Conservation (phyloP, 2,329 filamentous ascomycete genomes). For the Corinectria fuckeliana region DNA sequence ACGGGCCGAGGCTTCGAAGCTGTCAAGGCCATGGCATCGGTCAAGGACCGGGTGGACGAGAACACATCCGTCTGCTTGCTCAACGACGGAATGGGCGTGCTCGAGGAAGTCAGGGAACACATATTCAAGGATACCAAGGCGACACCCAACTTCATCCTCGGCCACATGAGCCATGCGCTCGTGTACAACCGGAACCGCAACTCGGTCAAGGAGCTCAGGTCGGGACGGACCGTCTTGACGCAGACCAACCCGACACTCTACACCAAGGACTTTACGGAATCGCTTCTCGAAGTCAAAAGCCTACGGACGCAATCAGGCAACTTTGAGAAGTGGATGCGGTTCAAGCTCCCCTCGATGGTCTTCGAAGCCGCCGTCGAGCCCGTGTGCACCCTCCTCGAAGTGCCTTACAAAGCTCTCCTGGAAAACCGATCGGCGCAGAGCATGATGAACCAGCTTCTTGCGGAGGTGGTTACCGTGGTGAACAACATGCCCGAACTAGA, state of each 20-base stretch:
- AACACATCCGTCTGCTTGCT: slow-evolving; percentile 77
- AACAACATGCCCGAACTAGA: slow-evolving; percentile 76
- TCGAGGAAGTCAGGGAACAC: slow-evolving; percentile 76
- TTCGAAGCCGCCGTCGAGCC: slow-evolving; percentile 81
- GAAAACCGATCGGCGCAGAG: slow-evolving; percentile 69
- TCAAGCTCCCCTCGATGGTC: slow-evolving; percentile 81
- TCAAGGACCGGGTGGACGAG: slow-evolving; percentile 71
- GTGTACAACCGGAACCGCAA: slow-evolving; percentile 47
- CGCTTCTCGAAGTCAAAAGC: slow-evolving; percentile 26
- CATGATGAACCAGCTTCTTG: slow-evolving; percentile 73
- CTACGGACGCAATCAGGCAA: slow-evolving; percentile 32
- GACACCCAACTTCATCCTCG: slow-evolving; percentile 79
- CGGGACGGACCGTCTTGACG: slow-evolving; percentile 43
- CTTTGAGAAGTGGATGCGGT: slow-evolving; percentile 62
- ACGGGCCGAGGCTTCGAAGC: slow-evolving; percentile 63
- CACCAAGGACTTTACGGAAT: slow-evolving; percentile 30
- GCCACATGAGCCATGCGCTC: slow-evolving; percentile 61
- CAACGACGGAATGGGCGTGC: slow-evolving; percentile 81
- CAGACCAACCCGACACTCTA: slow-evolving; percentile 24
- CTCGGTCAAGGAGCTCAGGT: slow-evolving; percentile 48
- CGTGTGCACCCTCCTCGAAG: slow-evolving; percentile 79
- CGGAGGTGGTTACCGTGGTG: slow-evolving; percentile 77
- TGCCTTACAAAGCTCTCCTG: slow-evolving; percentile 73
- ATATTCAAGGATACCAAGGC: slow-evolving; percentile 71
- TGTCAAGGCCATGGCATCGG: slow-evolving; percentile 60